These are phyloP conservation scores for Naematelia aurantialba DNA, from an alignment of 768 basidiomycete species.

Conservation along the genomic window DNA sequence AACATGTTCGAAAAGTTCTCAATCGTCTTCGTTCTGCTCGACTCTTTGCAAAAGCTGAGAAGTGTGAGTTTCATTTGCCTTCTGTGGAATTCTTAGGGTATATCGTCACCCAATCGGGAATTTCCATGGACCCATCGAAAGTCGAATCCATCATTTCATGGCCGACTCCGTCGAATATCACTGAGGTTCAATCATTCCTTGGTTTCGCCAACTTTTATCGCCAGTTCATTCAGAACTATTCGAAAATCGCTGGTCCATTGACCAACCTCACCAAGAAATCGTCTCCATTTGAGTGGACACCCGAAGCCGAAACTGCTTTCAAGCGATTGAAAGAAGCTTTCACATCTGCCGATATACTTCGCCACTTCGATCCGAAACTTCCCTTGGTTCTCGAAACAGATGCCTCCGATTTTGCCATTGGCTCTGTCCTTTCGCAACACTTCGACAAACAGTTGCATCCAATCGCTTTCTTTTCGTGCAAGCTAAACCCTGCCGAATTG, in stretches of 20 bases:
- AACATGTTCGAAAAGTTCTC: constrained; percentile 22
- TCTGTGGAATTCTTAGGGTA: constrained; percentile 29
- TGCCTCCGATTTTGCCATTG: constrained; percentile 1
- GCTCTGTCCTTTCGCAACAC: constrained; percentile 1
- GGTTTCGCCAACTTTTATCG: constrained; percentile 35
- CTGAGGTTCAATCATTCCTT: constrained; percentile 23
- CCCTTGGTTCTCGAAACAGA: background rate
- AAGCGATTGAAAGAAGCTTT: constrained; percentile 7
- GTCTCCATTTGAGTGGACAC: constrained; percentile 1
- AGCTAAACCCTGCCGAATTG: constrained; percentile 5
- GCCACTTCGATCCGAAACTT: background rate
- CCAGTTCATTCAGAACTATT: constrained; percentile 31
- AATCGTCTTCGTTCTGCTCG: constrained; percentile 10
- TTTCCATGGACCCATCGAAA: constrained; percentile 14
- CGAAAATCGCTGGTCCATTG: constrained; percentile 19
- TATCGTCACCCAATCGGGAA: constrained; percentile 9
- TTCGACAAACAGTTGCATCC: background rate
- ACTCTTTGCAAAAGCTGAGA: constrained; percentile 23
- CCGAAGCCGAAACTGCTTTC: constrained; percentile 10
- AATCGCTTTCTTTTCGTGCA: constrained; percentile 1
- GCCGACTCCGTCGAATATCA: constrained; percentile 18
- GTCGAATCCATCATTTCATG: constrained; percentile 13
- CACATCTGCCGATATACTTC: background rate
- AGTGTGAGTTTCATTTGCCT: constrained; percentile 28
- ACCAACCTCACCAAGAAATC: constrained; percentile 15